These are phyloP conservation scores for Aspergillus sclerotialis DNA, from an alignment of 2,329 filamentous ascomycete genomes.

Conservation along the genomic window DNA sequence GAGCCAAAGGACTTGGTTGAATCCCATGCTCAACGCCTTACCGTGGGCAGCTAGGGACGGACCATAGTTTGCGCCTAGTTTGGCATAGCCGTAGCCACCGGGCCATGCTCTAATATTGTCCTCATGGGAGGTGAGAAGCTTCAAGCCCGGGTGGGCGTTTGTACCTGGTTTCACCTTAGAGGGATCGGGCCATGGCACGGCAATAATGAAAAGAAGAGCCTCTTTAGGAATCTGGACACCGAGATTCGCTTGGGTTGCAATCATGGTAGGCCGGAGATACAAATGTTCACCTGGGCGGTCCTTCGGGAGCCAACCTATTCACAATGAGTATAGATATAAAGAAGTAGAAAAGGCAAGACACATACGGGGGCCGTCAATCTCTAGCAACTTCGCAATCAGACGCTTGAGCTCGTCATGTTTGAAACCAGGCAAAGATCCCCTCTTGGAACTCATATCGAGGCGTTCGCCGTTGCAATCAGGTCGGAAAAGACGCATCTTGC, in stretches of 20 bases:
- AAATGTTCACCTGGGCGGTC: conserved; percentile 58
- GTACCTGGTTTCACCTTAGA: conserved; percentile 17
- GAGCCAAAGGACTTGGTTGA: conserved; percentile 89
- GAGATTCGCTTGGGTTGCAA: conserved; percentile 71
- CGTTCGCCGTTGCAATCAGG: conserved; percentile 64
- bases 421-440: conserved; percentile 71
- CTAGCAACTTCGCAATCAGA: conserved; percentile 66
- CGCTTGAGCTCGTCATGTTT: conserved; percentile 64
- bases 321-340: conserved; percentile 2
- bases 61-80: conserved; percentile 90
- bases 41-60: conserved; percentile 71
- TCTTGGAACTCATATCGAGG: conserved; percentile 47
- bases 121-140: conserved; percentile 68
- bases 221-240: conserved; percentile 73
- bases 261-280: conserved; percentile 81
- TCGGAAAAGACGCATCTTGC: conserved; percentile 70
- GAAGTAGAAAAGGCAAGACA: conserved; percentile 35
- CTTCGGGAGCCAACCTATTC: conserved; percentile 67
- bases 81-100: conserved; percentile 85
- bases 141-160: conserved; percentile 40
- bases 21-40: conserved; percentile 67
- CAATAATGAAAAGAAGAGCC: conserved; percentile 83
- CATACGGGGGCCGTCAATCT: conserved; percentile 47
- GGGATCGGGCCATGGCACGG: conserved; percentile 37
- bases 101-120: conserved; percentile 89